Evolutionary conservation across 768 basidiomycete genomes (phyloP), one percentile per base, ranked within the genome.

Genomic region (Boletus sensibilis): DNA sequence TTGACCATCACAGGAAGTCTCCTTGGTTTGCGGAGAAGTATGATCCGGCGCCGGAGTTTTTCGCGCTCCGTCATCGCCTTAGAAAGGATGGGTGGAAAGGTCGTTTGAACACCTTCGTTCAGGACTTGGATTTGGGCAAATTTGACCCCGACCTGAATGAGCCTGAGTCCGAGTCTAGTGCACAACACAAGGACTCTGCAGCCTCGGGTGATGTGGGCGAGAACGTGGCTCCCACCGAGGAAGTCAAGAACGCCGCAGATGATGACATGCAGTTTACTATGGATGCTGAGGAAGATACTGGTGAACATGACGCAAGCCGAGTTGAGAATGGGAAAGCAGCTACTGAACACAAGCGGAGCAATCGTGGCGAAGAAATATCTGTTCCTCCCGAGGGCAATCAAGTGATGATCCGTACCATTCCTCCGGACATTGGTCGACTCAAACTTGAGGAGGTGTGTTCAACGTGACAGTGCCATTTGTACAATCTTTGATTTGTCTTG

Each of bases 11-110:
- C 78, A 84, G 87, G 75, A 88, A 89, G 68, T 92, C 92, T n/a
- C 88, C 93, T 14, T 98, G 95, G 95, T 98, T 97, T 78, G 84
- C 86, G 53, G 95, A 98, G 79, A 92, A 92, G 72, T 98, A 98
- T 77, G 92, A 94, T 58, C 88, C 88, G 54, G 74, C 84, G 40
- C 78, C 83, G 50, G 88, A 92, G 64, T 83, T 82, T 67, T 80
- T 82, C 53, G 78, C 80, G 52, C 76, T 94, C 70, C 88, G 95
- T 64, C 79, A 78, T 59, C 82, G 93, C 63, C 84, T 94, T 59
- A 83, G 90, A 69, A 88, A 85, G 74, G 85, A 90, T 61, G 95
- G 93, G 27, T 91, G 94, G 88, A 85, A 81, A 70, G 86, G 86
- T 44, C 82, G 86, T 57, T 72, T 88, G 53, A 79, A 85, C 64